Percentiles rank a stretch among this genome's conserved stretches.
Evolutionary conservation across 192 early-diverging fungal genomes (phyloP).

Genomic region (Coemansia sp.): DNA sequence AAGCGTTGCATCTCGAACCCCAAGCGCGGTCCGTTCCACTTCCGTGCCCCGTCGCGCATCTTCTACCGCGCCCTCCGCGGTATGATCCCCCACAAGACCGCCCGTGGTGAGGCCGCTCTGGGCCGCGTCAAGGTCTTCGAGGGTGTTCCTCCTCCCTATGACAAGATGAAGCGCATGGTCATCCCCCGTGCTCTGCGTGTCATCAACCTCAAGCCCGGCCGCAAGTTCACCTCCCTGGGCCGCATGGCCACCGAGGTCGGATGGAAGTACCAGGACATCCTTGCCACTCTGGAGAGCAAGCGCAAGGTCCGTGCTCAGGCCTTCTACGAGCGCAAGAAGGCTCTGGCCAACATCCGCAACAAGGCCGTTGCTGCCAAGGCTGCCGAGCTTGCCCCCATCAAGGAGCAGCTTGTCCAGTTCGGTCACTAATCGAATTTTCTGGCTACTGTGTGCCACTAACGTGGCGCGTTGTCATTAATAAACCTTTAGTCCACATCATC

Average conservation of each 20-base stretch:
- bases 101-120: conserved; percentile 95
- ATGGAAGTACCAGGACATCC: conserved; percentile 99
- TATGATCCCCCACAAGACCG: conserved; percentile 99
- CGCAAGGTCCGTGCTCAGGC: conserved; percentile 92
- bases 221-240: conserved; percentile 96
- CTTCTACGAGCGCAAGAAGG: conserved; percentile 92
- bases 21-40: conserved; percentile 95
- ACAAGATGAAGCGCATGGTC: conserved; percentile 96
- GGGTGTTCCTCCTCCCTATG: conserved; percentile 97
- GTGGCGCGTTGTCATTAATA: conserved; percentile 1
- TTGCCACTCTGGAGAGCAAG: conserved; percentile 97
- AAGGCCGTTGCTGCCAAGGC: conserved; percentile 60
- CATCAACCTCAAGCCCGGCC: conserved; percentile 92
- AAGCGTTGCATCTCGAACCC: conserved; percentile 99
- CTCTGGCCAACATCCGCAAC: conserved; percentile 66
- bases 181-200: conserved; percentile 96
- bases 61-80: conserved; percentile 97
- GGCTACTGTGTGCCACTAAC: conserved; percentile 2
- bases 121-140: conserved; percentile 99
- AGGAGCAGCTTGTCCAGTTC: conserved; percentile 58
- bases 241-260: conserved; percentile 94
- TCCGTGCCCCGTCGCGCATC: conserved; percentile 96
- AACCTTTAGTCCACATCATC: neutral
- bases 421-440: conserved; percentile 58
- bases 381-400: conserved; percentile 59